Percentiles rank a stretch among this genome's conserved stretches.
Conservation (phyloP, 129 eudicot species). For the Artemisia tridentata region DNA sequence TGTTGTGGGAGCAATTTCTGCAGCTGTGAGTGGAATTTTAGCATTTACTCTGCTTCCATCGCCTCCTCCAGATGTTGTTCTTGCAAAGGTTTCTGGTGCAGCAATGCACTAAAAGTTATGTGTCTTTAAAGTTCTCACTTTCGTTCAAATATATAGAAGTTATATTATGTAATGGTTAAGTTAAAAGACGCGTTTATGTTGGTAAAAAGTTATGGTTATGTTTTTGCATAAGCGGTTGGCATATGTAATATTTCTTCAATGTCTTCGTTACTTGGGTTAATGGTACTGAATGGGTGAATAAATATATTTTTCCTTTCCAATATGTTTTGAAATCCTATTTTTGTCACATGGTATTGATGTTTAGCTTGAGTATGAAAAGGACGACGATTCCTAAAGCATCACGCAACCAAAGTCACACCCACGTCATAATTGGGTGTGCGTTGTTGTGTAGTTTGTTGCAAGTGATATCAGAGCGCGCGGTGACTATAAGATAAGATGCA, state of each 20-base stretch:
- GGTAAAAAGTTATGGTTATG: constrained; percentile 2
- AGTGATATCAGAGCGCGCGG: too few relatives aligned
- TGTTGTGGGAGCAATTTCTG: constrained; percentile 52
- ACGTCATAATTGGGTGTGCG: not conserved
- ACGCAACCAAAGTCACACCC: not conserved
- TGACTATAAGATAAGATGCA: too few relatives aligned
- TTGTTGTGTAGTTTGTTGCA: too few relatives aligned
- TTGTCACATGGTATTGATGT: not conserved
- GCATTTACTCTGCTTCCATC: constrained; percentile 55
- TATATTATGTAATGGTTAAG: not conserved
- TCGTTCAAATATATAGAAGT: not conserved
- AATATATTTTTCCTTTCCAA: not conserved
- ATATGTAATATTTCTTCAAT: constrained; percentile 9
- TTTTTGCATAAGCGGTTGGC: constrained; percentile 13
- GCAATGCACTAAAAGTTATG: constrained; percentile 17
- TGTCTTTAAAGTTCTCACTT: not conserved
- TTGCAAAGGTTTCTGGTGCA: constrained; percentile 31
- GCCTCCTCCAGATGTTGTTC: constrained; percentile 41
- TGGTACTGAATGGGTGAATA: not conserved
- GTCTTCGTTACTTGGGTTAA: constrained; percentile 14
- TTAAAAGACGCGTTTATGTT: not conserved
- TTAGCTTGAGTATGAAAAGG: not conserved
- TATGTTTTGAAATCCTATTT: not conserved
- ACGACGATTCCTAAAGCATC: not conserved
- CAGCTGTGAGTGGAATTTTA: constrained; percentile 51